A percentile compares a stretch with the other conserved stretches of the same genome.
These are phyloP conservation scores for Stachybotrys echinatus DNA, from an alignment of 2,329 filamentous ascomycete species.

Conservation along the genomic window DNA sequence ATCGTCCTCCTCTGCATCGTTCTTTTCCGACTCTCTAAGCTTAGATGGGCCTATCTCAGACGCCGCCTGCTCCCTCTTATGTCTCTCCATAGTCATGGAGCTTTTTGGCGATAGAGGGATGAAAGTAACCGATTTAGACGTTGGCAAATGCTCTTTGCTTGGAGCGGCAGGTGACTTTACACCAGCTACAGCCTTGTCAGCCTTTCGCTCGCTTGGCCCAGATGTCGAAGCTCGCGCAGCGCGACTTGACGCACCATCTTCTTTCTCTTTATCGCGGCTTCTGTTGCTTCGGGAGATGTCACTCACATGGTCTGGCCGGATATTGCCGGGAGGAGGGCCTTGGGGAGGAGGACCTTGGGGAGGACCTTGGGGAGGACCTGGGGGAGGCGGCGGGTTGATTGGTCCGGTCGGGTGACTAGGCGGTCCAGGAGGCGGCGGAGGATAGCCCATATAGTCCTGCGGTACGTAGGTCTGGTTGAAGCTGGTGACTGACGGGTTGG, in stretches of 20 bases:
- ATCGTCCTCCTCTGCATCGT: constrained; percentile 12
- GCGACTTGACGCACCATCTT: constrained; percentile 32
- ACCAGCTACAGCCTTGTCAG: constrained; percentile 22
- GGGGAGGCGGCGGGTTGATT: constrained; percentile 22
- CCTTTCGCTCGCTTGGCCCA: constrained; percentile 1
- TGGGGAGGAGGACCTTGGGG: no score
- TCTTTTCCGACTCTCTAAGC: constrained; percentile 4
- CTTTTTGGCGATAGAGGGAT: constrained; percentile 45
- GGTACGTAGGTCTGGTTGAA: constrained; percentile 37
- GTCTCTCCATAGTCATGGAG: constrained; percentile 36
- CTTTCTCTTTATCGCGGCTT: constrained; percentile 16
- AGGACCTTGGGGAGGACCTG: constrained; percentile 17
- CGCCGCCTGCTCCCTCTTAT: constrained; percentile 27
- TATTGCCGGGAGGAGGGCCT: constrained; percentile 27
- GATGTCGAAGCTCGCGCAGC: constrained; percentile 12
- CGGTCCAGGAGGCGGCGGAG: constrained; percentile 29
- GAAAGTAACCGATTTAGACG: constrained; percentile 39
- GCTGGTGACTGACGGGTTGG: constrained; percentile 16
- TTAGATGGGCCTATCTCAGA: constrained; percentile 13
- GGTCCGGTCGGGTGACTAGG: constrained; percentile 16
- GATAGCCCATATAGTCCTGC: constrained; percentile 35
- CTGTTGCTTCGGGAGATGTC: constrained; percentile 23
- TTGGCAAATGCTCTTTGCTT: constrained; percentile 1
- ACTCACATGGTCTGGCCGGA: constrained; percentile 40
- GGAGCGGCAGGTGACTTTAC: constrained; percentile 14